Conservation (phyloP, 2,329 filamentous ascomycete genomes). For the Elsinoe batatas region DNA sequence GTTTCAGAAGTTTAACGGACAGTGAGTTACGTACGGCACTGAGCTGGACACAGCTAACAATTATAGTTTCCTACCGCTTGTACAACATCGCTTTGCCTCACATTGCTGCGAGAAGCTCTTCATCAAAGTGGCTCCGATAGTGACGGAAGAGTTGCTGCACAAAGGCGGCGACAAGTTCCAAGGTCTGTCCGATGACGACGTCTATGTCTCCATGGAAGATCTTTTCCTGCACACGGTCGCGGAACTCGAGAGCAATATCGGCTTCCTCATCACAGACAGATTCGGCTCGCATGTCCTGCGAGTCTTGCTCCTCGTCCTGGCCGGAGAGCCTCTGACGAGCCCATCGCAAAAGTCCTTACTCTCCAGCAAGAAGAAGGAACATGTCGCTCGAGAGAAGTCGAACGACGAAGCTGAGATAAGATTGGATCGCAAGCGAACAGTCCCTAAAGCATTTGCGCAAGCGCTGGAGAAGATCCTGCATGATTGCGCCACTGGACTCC, state of each 20-base stretch:
- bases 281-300: conserved; percentile 89
- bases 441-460: conserved; percentile 68
- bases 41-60: not conserved
- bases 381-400: conserved; percentile 51
- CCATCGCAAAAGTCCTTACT: conserved; percentile 61
- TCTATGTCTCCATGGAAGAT: conserved; percentile 63
- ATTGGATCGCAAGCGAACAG: conserved; percentile 35
- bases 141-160: conserved; percentile 59
- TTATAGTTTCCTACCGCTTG: conserved; percentile 64
- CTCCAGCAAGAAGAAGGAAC: conserved; percentile 88
- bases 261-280: conserved; percentile 71
- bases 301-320: conserved; percentile 74
- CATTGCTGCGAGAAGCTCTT: conserved; percentile 96
- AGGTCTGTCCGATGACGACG: conserved; percentile 39
- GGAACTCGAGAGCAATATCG: conserved; percentile 77
- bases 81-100: conserved; percentile 92
- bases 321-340: conserved; percentile 69
- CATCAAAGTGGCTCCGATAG: conserved; percentile 65
- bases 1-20: conserved; percentile 73
- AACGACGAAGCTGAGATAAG: conserved; percentile 35
- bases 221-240: conserved; percentile 74
- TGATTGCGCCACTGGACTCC: conserved; percentile 64
- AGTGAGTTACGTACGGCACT: conserved; percentile 38
- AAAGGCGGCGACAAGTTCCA: conserved; percentile 31
- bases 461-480: conserved; percentile 74